Conservation (phyloP, 2,329 filamentous ascomycete genomes). For the Aspergillus sergii region DNA sequence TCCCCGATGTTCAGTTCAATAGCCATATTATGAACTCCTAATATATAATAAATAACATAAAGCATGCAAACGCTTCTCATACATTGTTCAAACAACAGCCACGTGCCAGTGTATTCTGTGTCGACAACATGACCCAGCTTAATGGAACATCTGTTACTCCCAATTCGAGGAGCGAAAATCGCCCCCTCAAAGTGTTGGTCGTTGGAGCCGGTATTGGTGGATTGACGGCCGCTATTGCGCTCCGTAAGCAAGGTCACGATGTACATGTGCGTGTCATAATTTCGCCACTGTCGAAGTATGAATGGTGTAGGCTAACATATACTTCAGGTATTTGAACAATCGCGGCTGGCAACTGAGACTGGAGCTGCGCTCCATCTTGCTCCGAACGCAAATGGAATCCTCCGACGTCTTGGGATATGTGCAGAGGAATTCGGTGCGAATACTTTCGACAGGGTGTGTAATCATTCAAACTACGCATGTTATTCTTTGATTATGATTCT, state of each 20-base stretch:
- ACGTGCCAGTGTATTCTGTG: not conserved
- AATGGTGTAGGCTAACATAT: not conserved
- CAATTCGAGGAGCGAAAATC: not conserved
- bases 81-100: not conserved
- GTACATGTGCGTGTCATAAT: constrained; percentile 28
- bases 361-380: constrained; percentile 63
- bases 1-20: not conserved
- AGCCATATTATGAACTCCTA: not conserved
- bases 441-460: not conserved
- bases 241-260: constrained; percentile 54
- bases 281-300: not conserved
- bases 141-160: not conserved
- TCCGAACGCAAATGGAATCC: constrained; percentile 61
- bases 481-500: not conserved
- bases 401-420: constrained; percentile 47
- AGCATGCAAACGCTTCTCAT: not conserved
- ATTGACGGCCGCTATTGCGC: constrained; percentile 41
- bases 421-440: constrained; percentile 19
- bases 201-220: constrained; percentile 27
- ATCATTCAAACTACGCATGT: not conserved
- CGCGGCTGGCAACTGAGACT: constrained; percentile 54
- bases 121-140: not conserved
- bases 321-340: constrained; percentile 55
- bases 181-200: not conserved
- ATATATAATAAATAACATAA: not conserved